phyloP scores from a whole-genome alignment of 2,329 filamentous ascomycete species.

The Neurospora crassa region DNA sequence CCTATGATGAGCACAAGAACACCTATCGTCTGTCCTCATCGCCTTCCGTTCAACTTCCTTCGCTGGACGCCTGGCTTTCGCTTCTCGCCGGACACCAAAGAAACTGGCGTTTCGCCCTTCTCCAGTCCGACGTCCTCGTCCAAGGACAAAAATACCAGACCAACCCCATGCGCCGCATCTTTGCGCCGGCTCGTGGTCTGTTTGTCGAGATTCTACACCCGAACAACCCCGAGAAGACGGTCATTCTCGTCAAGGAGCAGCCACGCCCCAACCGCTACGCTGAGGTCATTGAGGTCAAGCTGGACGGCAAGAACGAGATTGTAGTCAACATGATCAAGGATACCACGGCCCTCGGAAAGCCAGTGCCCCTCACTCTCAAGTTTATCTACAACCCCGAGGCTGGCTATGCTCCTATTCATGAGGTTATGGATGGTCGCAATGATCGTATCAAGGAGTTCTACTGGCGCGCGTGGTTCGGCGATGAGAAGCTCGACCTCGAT shows the following conservation, averaged over 20 bases:
- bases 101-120: conserved; percentile 91
- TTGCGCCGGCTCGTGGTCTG: conserved; percentile 76
- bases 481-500: conserved; percentile 75
- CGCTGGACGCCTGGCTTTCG: conserved; percentile 74
- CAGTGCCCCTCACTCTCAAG: conserved; percentile 73
- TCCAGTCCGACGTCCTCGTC: conserved; percentile 86
- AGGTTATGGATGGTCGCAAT: conserved; percentile 93
- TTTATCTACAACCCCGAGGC: conserved; percentile 94
- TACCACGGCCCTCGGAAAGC: conserved; percentile 72
- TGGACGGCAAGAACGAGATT: conserved; percentile 69
- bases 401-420: conserved; percentile 93
- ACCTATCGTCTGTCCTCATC: conserved; percentile 75
- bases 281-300: conserved; percentile 78
- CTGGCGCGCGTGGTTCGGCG: conserved; percentile 94
- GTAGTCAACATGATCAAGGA: conserved; percentile 87
- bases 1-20: conserved; percentile 68
- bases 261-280: conserved; percentile 77
- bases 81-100: conserved; percentile 77
- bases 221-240: conserved; percentile 72
- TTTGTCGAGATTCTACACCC: conserved; percentile 81
- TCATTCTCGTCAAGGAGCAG: conserved; percentile 81
- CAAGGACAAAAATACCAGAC: conserved; percentile 96
- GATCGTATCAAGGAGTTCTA: conserved; percentile 99
- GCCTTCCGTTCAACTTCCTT: conserved; percentile 64
- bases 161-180: conserved; percentile 88